These are phyloP conservation scores for Glycine tomentella DNA, from an alignment of 306 rosid genomes.

Conservation along the genomic window DNA sequence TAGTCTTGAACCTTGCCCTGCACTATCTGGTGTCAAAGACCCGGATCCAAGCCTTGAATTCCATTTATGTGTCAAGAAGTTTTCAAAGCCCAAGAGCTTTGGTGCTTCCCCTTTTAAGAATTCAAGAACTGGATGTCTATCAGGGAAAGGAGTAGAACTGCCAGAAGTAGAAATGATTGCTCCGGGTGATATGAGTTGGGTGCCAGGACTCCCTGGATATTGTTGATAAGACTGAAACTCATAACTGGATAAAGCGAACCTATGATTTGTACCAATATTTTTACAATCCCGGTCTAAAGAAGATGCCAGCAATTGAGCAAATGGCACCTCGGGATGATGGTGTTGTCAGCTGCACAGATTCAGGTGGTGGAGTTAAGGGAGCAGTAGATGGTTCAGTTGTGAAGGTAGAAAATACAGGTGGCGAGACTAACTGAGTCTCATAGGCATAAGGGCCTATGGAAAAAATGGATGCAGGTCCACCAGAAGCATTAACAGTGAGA, in stretches of 20 bases:
- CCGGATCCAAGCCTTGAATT: constrained; percentile 80
- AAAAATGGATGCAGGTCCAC: constrained; percentile 74
- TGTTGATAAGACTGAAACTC: constrained; percentile 78
- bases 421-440: constrained; percentile 83
- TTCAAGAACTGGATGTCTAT: constrained; percentile 66
- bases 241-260: constrained; percentile 63
- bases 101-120: constrained; percentile 68
- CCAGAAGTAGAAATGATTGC: constrained; percentile 79
- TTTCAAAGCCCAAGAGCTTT: constrained; percentile 66
- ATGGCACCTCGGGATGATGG: constrained; percentile 92
- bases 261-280: constrained; percentile 57
- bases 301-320: constrained; percentile 79
- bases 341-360: constrained; percentile 77
- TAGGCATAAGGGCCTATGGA: constrained; percentile 85
- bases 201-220: constrained; percentile 77
- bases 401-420: constrained; percentile 80
- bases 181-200: constrained; percentile 77
- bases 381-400: constrained; percentile 87
- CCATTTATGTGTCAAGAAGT: constrained; percentile 67
- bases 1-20: constrained; percentile 66
- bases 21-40: constrained; percentile 74
- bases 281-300: constrained; percentile 60
- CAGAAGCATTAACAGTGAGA: constrained; percentile 52
- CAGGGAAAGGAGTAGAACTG: constrained; percentile 83
- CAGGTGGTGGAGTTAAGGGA: constrained; percentile 86